Percentiles rank a stretch among this genome's conserved stretches.
phyloP scores from a whole-genome alignment of 495 filamentous ascomycete genomes.

The Trichoderma orchidacearum region DNA sequence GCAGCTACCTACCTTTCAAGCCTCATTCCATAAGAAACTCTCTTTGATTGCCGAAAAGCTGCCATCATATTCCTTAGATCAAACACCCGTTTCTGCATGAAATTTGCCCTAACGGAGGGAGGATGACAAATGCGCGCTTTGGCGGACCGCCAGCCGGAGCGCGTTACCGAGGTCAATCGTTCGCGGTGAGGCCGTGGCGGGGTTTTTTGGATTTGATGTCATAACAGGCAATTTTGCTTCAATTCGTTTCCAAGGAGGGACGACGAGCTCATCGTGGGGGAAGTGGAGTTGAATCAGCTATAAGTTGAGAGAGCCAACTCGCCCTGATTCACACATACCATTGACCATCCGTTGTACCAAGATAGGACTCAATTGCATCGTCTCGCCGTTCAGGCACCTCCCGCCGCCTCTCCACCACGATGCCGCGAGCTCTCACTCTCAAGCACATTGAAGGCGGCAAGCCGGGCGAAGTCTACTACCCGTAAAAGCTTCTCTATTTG shows the following conservation, averaged over 20 bases:
- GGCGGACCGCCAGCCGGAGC: neutral
- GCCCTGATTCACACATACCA: no score
- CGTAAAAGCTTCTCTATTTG: no score
- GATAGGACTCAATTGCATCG: no score
- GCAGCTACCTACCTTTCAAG: no score
- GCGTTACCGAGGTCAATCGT: neutral
- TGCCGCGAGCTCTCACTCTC: slow-evolving; percentile 34
- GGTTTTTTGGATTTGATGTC: slow-evolving; percentile 1
- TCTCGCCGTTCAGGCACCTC: neutral
- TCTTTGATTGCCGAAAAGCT: no score
- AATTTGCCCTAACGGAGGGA: neutral
- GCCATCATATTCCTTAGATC: no score
- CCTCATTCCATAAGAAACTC: no score
- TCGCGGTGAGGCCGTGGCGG: neutral
- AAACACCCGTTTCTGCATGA: no score
- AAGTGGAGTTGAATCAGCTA: no score
- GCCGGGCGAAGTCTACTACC: slow-evolving; percentile 78
- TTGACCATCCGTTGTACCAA: neutral
- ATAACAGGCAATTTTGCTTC: neutral
- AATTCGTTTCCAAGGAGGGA: neutral
- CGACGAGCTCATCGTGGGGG: no score
- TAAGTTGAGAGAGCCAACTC: no score
- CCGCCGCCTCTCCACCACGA: slow-evolving; percentile 8
- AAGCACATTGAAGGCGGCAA: slow-evolving; percentile 48
- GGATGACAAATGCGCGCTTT: neutral